Conservation (phyloP, 2,329 filamentous ascomycete genomes). For the Xylariomycetidae sp. region DNA sequence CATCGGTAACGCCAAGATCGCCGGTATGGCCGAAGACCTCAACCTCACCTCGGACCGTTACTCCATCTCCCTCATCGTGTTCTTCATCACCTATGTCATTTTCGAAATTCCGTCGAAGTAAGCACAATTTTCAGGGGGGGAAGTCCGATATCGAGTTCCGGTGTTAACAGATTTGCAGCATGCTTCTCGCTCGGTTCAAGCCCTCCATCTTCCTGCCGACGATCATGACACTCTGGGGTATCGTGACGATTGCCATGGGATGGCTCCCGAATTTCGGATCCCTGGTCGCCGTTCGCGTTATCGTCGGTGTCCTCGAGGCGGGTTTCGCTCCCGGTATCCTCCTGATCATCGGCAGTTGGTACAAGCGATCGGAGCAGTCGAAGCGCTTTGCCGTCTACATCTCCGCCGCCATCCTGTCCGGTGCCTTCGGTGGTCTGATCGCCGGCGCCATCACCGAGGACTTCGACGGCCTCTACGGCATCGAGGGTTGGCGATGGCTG, state of each 20-base stretch:
- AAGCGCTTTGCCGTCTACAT: conserved; percentile 57
- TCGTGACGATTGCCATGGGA: conserved; percentile 23
- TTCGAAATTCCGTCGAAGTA: conserved; percentile 58
- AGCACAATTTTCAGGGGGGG: too few relatives aligned
- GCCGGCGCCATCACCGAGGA: conserved; percentile 5
- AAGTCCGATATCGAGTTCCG: background rate
- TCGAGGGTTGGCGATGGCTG: conserved; percentile 10
- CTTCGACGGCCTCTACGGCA: conserved; percentile 6
- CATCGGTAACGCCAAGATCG: conserved; percentile 51
- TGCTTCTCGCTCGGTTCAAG: conserved; percentile 56
- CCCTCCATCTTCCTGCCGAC: conserved; percentile 59
- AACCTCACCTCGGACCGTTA: conserved; percentile 54
- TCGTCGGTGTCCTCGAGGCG: conserved; percentile 51
- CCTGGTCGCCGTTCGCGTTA: conserved; percentile 33
- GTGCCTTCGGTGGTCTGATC: conserved; percentile 8
- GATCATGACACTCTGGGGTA: conserved; percentile 52
- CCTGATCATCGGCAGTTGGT: conserved; percentile 45
- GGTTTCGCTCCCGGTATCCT: conserved; percentile 56
- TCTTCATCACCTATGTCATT: conserved; percentile 64
- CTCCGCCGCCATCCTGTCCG: conserved; percentile 56
- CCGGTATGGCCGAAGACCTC: conserved; percentile 35
- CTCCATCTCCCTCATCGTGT: conserved; percentile 52
- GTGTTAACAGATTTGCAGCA: conserved; percentile 12
- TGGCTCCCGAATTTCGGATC: conserved; percentile 20
- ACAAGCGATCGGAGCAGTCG: conserved; percentile 25